Conservation (phyloP, 140 eudicot species). For the Flaveria floridana region DNA sequence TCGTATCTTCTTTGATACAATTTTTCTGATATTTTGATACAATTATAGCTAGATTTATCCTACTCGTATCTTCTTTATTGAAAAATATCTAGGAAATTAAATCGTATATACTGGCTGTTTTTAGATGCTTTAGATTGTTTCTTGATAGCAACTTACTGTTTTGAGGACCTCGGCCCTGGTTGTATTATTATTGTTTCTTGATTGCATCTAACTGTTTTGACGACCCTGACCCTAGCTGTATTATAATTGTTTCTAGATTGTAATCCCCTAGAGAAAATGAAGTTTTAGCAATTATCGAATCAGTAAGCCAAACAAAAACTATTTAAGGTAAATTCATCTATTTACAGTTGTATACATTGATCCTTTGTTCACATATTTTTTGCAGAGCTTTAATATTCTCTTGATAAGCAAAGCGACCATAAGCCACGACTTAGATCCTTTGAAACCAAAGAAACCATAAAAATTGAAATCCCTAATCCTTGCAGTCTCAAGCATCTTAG, state of each 20-base stretch:
- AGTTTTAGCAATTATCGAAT: background rate
- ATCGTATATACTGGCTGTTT: background rate
- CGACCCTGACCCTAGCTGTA: background rate
- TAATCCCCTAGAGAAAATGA: background rate
- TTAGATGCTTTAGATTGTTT: background rate
- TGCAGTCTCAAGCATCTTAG: constrained; percentile 52
- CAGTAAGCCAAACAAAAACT: background rate
- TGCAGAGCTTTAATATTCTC: background rate
- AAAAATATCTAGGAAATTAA: background rate
- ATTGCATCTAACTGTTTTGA: background rate
- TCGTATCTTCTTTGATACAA: background rate
- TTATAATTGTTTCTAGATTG: background rate
- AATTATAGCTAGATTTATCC: background rate
- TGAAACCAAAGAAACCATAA: constrained; percentile 62
- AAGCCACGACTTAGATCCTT: constrained; percentile 56
- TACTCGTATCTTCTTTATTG: background rate
- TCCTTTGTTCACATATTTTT: constrained; percentile 1
- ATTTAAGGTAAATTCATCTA: background rate
- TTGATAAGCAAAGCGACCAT: background rate
- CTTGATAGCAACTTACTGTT: background rate
- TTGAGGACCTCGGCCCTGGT: background rate
- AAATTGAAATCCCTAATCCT: constrained; percentile 52
- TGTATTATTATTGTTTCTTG: background rate
- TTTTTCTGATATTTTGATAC: background rate
- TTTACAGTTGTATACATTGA: background rate